phyloP scores from a whole-genome alignment of 345 rosid species.

The sweet orange (Citrus sinensis) region DNA sequence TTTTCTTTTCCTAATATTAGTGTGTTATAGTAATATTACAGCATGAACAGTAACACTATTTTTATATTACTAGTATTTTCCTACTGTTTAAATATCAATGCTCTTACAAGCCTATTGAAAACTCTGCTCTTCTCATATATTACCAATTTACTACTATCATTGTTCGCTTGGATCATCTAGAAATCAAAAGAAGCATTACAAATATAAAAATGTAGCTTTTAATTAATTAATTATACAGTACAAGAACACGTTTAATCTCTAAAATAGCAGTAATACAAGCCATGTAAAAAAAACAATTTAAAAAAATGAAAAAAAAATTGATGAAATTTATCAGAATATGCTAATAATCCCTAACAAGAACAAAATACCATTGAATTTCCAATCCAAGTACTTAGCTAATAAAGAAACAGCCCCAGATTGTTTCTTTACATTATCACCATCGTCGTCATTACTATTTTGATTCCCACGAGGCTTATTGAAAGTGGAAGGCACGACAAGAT shows the following conservation, averaged over 20 bases:
- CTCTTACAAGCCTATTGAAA: too few species aligned
- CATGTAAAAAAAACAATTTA: not conserved
- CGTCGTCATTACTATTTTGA: conserved; percentile 12
- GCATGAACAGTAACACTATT: too few species aligned
- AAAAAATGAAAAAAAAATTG: not conserved
- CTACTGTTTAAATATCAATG: too few species aligned
- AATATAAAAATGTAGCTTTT: too few species aligned
- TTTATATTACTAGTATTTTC: too few species aligned
- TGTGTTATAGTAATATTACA: too few species aligned
- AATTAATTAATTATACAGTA: too few species aligned
- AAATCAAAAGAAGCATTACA: too few species aligned
- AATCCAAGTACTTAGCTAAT: not conserved
- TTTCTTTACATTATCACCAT: conserved; percentile 3
- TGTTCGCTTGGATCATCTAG: too few species aligned
- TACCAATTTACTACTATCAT: too few species aligned
- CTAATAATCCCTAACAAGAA: conserved; percentile 25
- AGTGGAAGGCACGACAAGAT: conserved; percentile 64
- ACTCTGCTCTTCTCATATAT: too few species aligned
- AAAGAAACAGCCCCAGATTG: conserved; percentile 32
- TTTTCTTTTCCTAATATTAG: too few species aligned
- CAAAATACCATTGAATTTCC: conserved; percentile 24
- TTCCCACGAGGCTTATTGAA: conserved; percentile 57
- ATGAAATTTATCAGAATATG: conserved; percentile 9
- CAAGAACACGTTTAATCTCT: not conserved
- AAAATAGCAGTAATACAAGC: not conserved